Base-by-base conservation (phyloP, 2,329 filamentous ascomycete species). In the Aspergillus sp. region DNA sequence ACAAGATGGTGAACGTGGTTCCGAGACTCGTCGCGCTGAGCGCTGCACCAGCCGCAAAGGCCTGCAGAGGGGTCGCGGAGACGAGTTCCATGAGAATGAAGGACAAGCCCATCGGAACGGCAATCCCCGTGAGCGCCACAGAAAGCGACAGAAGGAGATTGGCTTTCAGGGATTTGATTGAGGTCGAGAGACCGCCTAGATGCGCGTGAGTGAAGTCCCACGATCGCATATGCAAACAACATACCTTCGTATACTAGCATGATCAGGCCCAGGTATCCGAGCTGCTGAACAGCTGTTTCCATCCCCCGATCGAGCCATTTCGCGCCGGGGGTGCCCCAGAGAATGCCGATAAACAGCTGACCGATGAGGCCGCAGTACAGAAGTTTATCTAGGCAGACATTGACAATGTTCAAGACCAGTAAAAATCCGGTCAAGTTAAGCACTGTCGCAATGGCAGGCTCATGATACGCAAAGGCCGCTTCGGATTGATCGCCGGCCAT, bases 181-280 rank as follows among this genome's bases (percentile, higher is more conserved):
- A 69, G 2, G 69, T 72, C 20, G 69, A 71, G 2, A 73, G 49
- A 4, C 70, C 70, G 4, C 68, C 68, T 68, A 11, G 6, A 5
- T n/a, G 18, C 49, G 36, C n/a, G n/a, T 24, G 20, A 24, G 16
- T 22, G n/a, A 11, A 31, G 22, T 29, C 31, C 22, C 14, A 14
- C 14, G 50, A 11, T 42, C 32, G 20, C 16, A 42, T 39, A 24
- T 11, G 11, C 20, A n/a, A 2, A n/a, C 10, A 10, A 14, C 59
- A 57, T 56, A 82, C 86, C 88, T 78, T 92, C 87, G 69, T 86
- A 92, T 0, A 92, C 88, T 1, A 92, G 75, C 26, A 91, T 75
- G 6, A 92, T 82, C n/a, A 92, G 71, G 0, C 90, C 90, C 0
- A 92, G 73, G 68, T 92, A 93, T 0, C 90, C 90, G 1, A 92